Conservation (phyloP, 108 stramenopile genomes). For the Cylindrotheca closterium region DNA sequence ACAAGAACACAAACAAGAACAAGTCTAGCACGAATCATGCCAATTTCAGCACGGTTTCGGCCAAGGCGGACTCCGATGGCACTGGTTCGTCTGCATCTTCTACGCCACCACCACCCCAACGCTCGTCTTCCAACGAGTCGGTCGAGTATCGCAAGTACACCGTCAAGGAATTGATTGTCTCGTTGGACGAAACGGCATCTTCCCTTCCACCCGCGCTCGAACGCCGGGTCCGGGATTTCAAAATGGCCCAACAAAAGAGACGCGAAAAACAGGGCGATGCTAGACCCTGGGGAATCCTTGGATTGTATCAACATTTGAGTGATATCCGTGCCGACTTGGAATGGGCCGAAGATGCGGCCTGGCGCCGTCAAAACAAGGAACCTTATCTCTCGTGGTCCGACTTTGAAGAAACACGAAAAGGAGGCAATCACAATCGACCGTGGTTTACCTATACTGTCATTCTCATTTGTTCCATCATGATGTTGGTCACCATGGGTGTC, state of each 20-base stretch:
- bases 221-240: constrained; percentile 80
- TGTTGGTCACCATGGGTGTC: constrained; percentile 69
- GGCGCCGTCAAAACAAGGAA: constrained; percentile 64
- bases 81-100: not conserved
- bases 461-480: constrained; percentile 58
- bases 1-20: too few relatives aligned
- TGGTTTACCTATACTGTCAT: constrained; percentile 74
- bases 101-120: too few relatives aligned
- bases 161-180: constrained; percentile 24
- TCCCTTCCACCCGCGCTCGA: constrained; percentile 58
- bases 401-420: constrained; percentile 67
- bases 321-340: constrained; percentile 72
- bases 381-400: constrained; percentile 85
- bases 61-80: too few relatives aligned
- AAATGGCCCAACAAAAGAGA: constrained; percentile 85
- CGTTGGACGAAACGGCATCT: not conserved
- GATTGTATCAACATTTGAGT: constrained; percentile 80
- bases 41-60: too few relatives aligned
- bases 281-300: constrained; percentile 84
- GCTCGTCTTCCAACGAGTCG: too few relatives aligned
- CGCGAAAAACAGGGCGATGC: constrained; percentile 80
- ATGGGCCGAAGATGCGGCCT: constrained; percentile 91
- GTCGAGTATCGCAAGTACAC: constrained; percentile 13
- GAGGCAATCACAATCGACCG: constrained; percentile 59
- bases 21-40: too few relatives aligned